Percentiles rank a stretch among this genome's conserved stretches.
Evolutionary conservation across 805 yeast species (phyloP).

Genomic region (Jamesozyma hellenica): DNA sequence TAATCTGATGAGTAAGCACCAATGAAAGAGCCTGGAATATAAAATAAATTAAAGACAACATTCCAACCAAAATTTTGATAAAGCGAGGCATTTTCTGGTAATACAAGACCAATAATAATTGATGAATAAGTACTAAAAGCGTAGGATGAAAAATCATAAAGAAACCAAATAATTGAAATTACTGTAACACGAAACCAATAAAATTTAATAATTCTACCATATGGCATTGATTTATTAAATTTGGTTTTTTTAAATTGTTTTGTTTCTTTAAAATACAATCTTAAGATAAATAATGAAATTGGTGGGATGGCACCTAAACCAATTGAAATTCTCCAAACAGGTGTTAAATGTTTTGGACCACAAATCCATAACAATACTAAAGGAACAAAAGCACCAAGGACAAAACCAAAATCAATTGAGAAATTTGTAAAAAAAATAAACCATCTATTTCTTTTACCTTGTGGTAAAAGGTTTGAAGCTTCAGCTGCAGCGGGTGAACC

Average conservation of each 20-base stretch:
- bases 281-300: slow-evolving; percentile 59
- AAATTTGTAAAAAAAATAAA: slow-evolving; percentile 81
- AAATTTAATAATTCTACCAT: slow-evolving; percentile 57
- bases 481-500: slow-evolving; percentile 92
- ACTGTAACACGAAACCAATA: slow-evolving; percentile 73
- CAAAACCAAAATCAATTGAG: slow-evolving; percentile 84
- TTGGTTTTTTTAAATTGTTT: slow-evolving; percentile 59
- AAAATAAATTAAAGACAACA: slow-evolving; percentile 76
- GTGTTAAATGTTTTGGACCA: slow-evolving; percentile 54
- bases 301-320: slow-evolving; percentile 92
- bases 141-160: slow-evolving; percentile 80
- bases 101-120: slow-evolving; percentile 48
- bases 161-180: slow-evolving; percentile 77
- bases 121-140: slow-evolving; percentile 82
- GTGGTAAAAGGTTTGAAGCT: slow-evolving; percentile 66
- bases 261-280: slow-evolving; percentile 67
- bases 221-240: slow-evolving; percentile 59
- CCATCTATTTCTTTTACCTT: slow-evolving; percentile 82
- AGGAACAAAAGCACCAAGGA: slow-evolving; percentile 74
- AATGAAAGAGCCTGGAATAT: slow-evolving; percentile 78
- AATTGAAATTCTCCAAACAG: slow-evolving; percentile 85
- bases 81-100: slow-evolving; percentile 49
- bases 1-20: slow-evolving; percentile 85
- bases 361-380: slow-evolving; percentile 80
- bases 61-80: slow-evolving; percentile 86